Conservation (phyloP, 2,329 filamentous ascomycete genomes). For the Trichoderma sp. region DNA sequence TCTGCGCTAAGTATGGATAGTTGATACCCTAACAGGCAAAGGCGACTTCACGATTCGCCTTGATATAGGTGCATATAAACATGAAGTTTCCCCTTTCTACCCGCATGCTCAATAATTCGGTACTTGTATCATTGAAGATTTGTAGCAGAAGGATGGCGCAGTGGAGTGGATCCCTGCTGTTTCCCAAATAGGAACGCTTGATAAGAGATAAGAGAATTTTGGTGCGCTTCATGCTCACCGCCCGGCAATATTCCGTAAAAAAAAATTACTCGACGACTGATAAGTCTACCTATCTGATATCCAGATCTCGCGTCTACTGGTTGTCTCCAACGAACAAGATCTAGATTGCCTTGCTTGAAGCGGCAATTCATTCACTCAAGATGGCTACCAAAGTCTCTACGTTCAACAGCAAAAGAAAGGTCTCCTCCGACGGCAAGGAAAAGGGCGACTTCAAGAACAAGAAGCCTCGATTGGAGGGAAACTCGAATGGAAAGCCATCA, state of each 20-base stretch:
- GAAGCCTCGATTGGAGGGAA: slow-evolving; percentile 50
- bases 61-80: too few relatives aligned
- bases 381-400: slow-evolving; percentile 55
- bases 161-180: background rate
- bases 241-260: slow-evolving; percentile 41
- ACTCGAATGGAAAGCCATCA: slow-evolving; percentile 39
- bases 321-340: background rate
- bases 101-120: too few relatives aligned
- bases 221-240: slow-evolving; percentile 37
- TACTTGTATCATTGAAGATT: too few relatives aligned
- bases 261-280: slow-evolving; percentile 31
- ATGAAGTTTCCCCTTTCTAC: too few relatives aligned
- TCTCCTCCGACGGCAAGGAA: slow-evolving; percentile 48
- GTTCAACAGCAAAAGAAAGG: slow-evolving; percentile 61
- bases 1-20: too few relatives aligned
- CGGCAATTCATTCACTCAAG: slow-evolving; percentile 30
- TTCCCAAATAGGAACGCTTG: background rate
- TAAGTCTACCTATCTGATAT: slow-evolving; percentile 24
- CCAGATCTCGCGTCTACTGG: slow-evolving; percentile 15
- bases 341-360: slow-evolving; percentile 15
- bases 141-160: background rate
- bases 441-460: slow-evolving; percentile 49
- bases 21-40: too few relatives aligned
- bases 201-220: slow-evolving; percentile 15
- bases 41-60: too few relatives aligned